Evolutionary conservation across 176 grass and related monocot species (phyloP).

Genomic region (Triticum turgidum): DNA sequence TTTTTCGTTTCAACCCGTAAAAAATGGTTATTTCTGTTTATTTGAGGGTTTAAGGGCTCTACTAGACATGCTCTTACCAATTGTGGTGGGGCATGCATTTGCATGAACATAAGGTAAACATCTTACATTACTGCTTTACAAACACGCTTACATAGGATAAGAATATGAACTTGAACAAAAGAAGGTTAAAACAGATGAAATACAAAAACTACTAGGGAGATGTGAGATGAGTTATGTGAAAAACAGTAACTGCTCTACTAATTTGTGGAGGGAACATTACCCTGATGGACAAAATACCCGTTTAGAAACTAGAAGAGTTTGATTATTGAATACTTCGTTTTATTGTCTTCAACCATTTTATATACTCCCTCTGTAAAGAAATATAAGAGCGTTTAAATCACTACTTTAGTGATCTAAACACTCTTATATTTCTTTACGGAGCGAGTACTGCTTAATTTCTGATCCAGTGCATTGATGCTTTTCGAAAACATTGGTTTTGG

Average conservation of each 20-base stretch:
- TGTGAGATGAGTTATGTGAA: neutral
- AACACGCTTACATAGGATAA: neutral
- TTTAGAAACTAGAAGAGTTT: neutral
- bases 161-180: neutral
- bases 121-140: neutral
- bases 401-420: no score
- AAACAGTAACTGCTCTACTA: neutral
- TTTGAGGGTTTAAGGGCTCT: no score
- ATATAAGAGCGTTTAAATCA: no score
- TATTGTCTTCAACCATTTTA: neutral
- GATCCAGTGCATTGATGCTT: neutral
- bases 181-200: neutral
- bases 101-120: neutral
- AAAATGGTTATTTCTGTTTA: no score
- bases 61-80: neutral
- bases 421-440: no score
- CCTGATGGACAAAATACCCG: neutral
- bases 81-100: neutral
- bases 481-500: neutral
- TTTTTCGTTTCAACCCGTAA: no score
- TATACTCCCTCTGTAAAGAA: neutral
- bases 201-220: neutral
- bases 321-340: neutral
- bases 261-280: conserved; percentile 2
- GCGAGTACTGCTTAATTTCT: neutral